Conservation (phyloP, 78 protist species). For the Guillardia theta region DNA sequence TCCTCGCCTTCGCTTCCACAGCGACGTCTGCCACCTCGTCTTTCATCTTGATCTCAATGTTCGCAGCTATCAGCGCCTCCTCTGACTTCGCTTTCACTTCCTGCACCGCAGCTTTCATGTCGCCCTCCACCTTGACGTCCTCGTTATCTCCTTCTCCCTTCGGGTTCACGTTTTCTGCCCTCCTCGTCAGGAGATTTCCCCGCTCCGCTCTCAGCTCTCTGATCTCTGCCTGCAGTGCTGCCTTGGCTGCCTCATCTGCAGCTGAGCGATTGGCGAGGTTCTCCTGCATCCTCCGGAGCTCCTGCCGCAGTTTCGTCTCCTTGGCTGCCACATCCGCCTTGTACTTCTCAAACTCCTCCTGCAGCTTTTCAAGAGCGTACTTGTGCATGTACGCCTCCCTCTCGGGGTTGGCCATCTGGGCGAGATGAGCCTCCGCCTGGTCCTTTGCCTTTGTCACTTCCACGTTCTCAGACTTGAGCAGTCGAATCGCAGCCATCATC, state of each 20-base stretch:
- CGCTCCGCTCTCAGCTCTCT: background rate
- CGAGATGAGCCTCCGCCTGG: background rate
- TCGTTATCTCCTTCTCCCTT: background rate
- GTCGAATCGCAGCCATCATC: background rate
- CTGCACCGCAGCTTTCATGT: too few species aligned
- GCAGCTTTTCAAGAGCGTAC: background rate
- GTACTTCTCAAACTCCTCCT: background rate
- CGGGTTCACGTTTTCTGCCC: background rate
- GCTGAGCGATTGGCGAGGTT: conserved; percentile 10
- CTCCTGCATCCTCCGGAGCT: background rate
- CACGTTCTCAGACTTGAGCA: background rate
- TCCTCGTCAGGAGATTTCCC: background rate
- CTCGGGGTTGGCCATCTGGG: conserved; percentile 12
- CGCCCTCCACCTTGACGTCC: too few species aligned
- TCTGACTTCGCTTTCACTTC: too few species aligned
- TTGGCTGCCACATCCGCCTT: background rate
- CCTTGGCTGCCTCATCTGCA: background rate
- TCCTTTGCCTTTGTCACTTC: background rate
- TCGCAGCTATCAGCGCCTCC: too few species aligned
- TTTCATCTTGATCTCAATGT: too few species aligned
- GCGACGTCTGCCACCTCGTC: too few species aligned
- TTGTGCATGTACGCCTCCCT: background rate
- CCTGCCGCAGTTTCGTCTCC: background rate
- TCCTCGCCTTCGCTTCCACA: too few species aligned
- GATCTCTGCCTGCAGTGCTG: background rate